These are phyloP conservation scores for Castanea sativa DNA, from an alignment of 306 rosid genomes.

Conservation along the genomic window DNA sequence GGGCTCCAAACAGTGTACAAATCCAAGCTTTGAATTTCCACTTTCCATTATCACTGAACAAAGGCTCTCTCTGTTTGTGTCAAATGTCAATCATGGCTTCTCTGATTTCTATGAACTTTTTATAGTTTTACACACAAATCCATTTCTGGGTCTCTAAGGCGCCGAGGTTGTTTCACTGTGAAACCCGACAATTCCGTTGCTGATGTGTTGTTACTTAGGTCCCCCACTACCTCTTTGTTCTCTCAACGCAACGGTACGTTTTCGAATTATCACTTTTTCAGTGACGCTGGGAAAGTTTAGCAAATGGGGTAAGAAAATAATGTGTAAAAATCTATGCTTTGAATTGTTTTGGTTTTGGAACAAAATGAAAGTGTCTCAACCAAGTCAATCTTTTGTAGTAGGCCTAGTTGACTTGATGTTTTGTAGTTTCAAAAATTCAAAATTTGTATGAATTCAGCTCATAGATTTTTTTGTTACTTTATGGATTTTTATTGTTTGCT, in stretches of 20 bases:
- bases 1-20: conserved; percentile 18
- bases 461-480: not conserved
- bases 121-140: too few species aligned
- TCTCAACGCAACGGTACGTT: conserved; percentile 25
- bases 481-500: too few species aligned
- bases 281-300: conserved; percentile 14
- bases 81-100: not conserved
- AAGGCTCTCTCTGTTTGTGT: not conserved
- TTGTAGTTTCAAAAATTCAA: not conserved
- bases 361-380: not conserved
- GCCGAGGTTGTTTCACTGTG: not conserved
- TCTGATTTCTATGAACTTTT: not conserved
- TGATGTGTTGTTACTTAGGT: not conserved
- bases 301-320: conserved; percentile 6
- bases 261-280: conserved; percentile 10
- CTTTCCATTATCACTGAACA: not conserved
- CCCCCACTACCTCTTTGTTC: not conserved
- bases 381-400: not conserved
- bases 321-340: not conserved
- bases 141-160: too few species aligned
- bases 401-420: not conserved
- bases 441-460: not conserved
- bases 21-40: conserved; percentile 14
- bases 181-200: not conserved
- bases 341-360: not conserved